Conservation (phyloP, 768 basidiomycete species). For the Suillus subalutaceus region DNA sequence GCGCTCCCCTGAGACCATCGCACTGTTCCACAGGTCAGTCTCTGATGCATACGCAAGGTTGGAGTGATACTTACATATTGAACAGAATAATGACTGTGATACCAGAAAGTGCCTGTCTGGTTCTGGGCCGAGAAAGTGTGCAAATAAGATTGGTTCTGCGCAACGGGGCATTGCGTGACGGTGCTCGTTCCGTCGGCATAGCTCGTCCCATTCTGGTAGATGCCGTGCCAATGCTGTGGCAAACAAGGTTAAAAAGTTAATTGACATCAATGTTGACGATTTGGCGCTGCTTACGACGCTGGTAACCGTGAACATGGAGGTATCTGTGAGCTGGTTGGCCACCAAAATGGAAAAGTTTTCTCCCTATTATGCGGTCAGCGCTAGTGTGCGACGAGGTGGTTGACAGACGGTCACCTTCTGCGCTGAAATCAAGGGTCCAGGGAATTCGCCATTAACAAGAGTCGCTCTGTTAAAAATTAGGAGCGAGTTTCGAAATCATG, state of each 20-base stretch:
- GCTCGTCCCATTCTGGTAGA: conserved; percentile 45
- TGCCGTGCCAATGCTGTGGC: conserved; percentile 57
- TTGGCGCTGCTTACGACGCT: conserved; percentile 44
- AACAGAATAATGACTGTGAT: conserved; percentile 40
- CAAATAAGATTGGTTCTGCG: conserved; percentile 20
- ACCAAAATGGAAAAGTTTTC: conserved; percentile 47
- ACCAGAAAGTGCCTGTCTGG: conserved; percentile 36
- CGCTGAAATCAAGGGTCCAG: conserved; percentile 47
- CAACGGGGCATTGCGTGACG: conserved; percentile 37
- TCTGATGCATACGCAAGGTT: not conserved
- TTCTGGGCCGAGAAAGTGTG: conserved; percentile 23
- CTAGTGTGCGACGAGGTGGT: not conserved
- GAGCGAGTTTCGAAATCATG: not conserved
- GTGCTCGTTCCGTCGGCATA: conserved; percentile 47
- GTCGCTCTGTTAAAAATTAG: conserved; percentile 34
- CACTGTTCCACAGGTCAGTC: conserved; percentile 12
- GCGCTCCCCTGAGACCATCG: conserved; percentile 26
- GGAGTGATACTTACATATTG: conserved; percentile 33
- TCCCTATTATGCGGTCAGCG: conserved; percentile 30
- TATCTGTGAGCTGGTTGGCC: conserved; percentile 44
- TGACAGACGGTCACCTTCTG: conserved; percentile 31
- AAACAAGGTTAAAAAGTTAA: not conserved
- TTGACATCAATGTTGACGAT: not conserved
- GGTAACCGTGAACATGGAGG: conserved; percentile 50
- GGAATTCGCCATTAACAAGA: conserved; percentile 45